Base-by-base conservation (phyloP, 768 basidiomycete species). In the Kwoniella shandongensis region DNA sequence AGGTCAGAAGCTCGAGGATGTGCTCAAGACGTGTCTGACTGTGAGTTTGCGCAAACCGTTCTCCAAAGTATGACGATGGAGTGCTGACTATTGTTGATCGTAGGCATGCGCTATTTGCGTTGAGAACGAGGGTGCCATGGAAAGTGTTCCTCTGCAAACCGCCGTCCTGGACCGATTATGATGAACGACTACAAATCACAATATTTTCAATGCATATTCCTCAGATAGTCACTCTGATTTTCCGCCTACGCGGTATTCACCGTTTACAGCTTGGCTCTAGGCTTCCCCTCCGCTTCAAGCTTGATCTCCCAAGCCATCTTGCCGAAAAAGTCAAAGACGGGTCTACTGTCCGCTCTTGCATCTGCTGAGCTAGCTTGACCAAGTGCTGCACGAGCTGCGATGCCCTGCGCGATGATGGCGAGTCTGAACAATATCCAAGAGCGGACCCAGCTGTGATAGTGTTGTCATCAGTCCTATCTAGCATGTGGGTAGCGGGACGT, bases 301-400 rank as follows among this genome's bases (percentile, higher is more conserved):
- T 65, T 75, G 1, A 83, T 80, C 20, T 73, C 74, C 67, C 78
- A 83, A 7, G 90, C 88, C 35, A 90, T 67, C 20, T 77, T 75
- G 27, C 89, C 90, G 44, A 88, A 77, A 22, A 84, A 59, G 45
- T 76, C 72, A 58, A 77, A 78, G 17, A 71, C 58, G 23, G 65
- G 62, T 13, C 63, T 55, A 44, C 81, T 79, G 44, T 81, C 60
- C 41, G 76, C 78, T 35, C 52, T 57, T 6, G 91, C 91, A 40
- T 80, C 79, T 74, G 91, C 90, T 0, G 91, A 93, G 72, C 88
- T 92, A 3, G 91, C 91, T 76, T 96, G 91, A 18, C 89, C 84
- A 23, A 86, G 81, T 1, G 90, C 89, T 50, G 83, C 84, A 41
- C 91, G 83, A 27, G 91, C 91, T 1, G 91, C 88, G 61, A 96